Base-by-base conservation (phyloP, 2,329 filamentous ascomycete genomes). In the Colletotrichum sojae region DNA sequence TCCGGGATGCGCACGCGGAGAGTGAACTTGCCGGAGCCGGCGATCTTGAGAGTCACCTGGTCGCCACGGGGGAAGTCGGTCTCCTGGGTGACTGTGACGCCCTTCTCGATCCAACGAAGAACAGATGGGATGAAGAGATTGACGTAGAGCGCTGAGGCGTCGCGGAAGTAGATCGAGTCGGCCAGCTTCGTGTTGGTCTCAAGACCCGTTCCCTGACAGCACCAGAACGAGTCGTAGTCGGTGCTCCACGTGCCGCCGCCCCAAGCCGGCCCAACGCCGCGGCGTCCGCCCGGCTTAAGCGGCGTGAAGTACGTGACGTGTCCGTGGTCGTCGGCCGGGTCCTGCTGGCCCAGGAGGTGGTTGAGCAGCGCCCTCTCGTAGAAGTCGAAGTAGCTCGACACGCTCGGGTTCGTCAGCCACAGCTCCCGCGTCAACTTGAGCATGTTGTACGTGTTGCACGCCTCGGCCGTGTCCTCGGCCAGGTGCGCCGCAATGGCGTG, bases 371-470 rank as follows among this genome's bases (percentile, higher is more conserved):
- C 82, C 3, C 79, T 79, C 76, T 88, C 86, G 73, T 87, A 88
- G 71, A 80, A 88, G 75, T 88, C 85, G 70, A 88, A 86, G 74
- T 87, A 87, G 1, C 76, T 74, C 3, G 81, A 74, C 18, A 76
- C 76, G 0, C 71, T 75, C 0, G 84, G 83, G 31, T 84, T 77
- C 39, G 82, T 74, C 1, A 79, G 75, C 82, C 83, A 88, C 5
- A 88, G 78, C 63, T 87, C 84, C 1, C 84, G 80, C 0, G 86
- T 86, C 43, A 88, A 75, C 73, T 87, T 87, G 53, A 88, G 82
- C 86, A 88, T 88, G 72, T 88, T 88, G 73, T 87, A 87, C 0
- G 84, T 85, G 74, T 88, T 87, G 76, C 86, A 88, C 2, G 80
- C 80, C 75, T 88, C 86, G 52, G 80, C 82, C 0, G 85, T 87